These are phyloP conservation scores for Elongisporangium prolatum DNA, from an alignment of 352 stramenopile species.

Conservation along the genomic window DNA sequence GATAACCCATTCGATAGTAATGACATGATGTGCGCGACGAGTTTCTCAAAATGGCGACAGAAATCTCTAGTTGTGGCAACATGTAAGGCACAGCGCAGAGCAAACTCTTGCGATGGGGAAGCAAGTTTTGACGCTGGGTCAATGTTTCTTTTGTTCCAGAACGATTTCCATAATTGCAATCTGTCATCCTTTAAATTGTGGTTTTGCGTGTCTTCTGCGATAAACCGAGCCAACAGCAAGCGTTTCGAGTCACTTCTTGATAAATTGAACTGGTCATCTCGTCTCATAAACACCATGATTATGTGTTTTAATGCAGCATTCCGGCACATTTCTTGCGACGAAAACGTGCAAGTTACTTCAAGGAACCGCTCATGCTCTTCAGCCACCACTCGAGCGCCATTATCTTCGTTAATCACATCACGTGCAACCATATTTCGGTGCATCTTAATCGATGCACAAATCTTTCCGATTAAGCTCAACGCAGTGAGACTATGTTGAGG, in stretches of 20 bases:
- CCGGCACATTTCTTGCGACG: not conserved
- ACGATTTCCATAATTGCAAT: conserved; percentile 39
- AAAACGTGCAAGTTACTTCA: conserved; percentile 2
- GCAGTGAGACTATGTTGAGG: conserved; percentile 60
- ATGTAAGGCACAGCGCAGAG: conserved; percentile 36
- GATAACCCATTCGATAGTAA: conserved; percentile 67
- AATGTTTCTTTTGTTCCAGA: conserved; percentile 33
- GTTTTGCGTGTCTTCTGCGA: conserved; percentile 9
- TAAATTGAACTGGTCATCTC: conserved; percentile 17
- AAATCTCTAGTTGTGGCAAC: conserved; percentile 55
- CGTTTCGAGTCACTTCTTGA: conserved; percentile 38
- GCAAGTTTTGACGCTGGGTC: conserved; percentile 41
- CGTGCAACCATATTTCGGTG: conserved; percentile 33
- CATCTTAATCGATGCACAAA: conserved; percentile 68
- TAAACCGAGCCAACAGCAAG: conserved; percentile 55
- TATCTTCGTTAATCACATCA: conserved; percentile 41
- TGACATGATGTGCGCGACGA: conserved; percentile 72
- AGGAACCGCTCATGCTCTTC: conserved; percentile 37
- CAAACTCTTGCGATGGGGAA: conserved; percentile 36
- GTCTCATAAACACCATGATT: conserved; percentile 47
- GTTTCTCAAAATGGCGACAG: conserved; percentile 56
- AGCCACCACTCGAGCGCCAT: conserved; percentile 26
- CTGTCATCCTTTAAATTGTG: conserved; percentile 13
- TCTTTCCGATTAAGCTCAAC: conserved; percentile 69
- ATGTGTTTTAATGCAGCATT: conserved; percentile 57